Percentiles rank a stretch among this genome's conserved stretches.
Conservation (phyloP, 345 rosid species). For the Noccaea bulbosa region DNA sequence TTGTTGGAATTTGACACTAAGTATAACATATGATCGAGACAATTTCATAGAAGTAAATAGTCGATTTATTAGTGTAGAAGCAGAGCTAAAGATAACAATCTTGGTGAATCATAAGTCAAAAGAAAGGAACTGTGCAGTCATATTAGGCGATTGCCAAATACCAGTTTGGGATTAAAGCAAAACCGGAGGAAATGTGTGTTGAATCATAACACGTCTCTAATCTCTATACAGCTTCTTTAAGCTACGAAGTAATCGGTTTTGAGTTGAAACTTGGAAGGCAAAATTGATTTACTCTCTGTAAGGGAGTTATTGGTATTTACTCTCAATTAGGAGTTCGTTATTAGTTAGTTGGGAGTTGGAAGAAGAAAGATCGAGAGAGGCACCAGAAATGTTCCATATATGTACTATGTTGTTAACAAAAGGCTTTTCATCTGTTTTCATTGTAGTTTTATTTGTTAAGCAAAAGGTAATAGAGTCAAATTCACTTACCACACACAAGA, state of each 20-base stretch:
- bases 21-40: neutral
- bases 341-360: slow-evolving; percentile 3
- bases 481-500: slow-evolving; percentile 7
- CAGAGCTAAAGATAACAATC: neutral
- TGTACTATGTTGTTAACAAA: slow-evolving; percentile 10
- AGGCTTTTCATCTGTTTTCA: slow-evolving; percentile 16
- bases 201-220: too few species aligned
- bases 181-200: too few species aligned
- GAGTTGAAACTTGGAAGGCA: too few species aligned
- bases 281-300: neutral
- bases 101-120: too few species aligned
- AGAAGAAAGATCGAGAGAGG: neutral
- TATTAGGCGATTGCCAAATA: too few species aligned
- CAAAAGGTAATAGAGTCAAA: slow-evolving; percentile 6
- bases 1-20: neutral
- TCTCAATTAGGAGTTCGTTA: neutral
- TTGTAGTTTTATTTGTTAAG: neutral
- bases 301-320: neutral
- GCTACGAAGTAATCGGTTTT: too few species aligned
- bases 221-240: too few species aligned
- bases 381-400: slow-evolving; percentile 11
- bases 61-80: neutral
- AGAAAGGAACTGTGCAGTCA: neutral
- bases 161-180: too few species aligned
- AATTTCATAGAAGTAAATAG: neutral